Evolutionary conservation across 768 basidiomycete genomes (phyloP).

Genomic region (Agrocybe praecox): DNA sequence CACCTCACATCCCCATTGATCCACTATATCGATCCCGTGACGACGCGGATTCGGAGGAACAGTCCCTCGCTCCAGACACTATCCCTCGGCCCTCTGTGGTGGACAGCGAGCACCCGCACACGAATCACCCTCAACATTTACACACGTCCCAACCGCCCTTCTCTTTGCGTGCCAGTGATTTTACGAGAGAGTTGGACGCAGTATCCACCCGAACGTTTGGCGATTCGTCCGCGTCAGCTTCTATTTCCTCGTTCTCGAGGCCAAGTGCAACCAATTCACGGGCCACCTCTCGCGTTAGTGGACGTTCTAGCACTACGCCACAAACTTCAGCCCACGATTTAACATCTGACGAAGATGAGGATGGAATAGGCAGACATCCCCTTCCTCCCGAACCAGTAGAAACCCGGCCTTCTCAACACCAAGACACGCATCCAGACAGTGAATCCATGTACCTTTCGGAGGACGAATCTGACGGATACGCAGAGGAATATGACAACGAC

Average conservation of each 20-base stretch:
- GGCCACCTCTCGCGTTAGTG: conserved; percentile 25
- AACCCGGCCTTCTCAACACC: not conserved
- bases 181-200: conserved; percentile 34
- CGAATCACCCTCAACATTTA: conserved; percentile 32
- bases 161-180: not conserved
- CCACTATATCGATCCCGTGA: conserved; percentile 34
- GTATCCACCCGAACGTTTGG: conserved; percentile 55
- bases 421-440: conserved; percentile 7
- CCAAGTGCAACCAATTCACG: conserved; percentile 26
- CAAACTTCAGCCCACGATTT: conserved; percentile 37
- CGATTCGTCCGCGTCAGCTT: conserved; percentile 45
- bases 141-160: not conserved
- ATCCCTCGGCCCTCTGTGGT: conserved; percentile 55
- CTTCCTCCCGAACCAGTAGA: conserved; percentile 22
- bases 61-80: conserved; percentile 37
- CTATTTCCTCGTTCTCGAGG: conserved; percentile 43
- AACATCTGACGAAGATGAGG: conserved; percentile 37
- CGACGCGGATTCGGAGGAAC: conserved; percentile 41
- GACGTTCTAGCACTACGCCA: conserved; percentile 32
- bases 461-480: conserved; percentile 30
- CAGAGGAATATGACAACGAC: conserved; percentile 48
- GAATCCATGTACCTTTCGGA: conserved; percentile 26
- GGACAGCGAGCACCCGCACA: conserved; percentile 27
- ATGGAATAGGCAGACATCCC: conserved; percentile 34
- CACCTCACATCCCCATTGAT: conserved; percentile 33